Evolutionary conservation across 2,329 filamentous ascomycete species (phyloP).

Genomic region (Periconia sp.): DNA sequence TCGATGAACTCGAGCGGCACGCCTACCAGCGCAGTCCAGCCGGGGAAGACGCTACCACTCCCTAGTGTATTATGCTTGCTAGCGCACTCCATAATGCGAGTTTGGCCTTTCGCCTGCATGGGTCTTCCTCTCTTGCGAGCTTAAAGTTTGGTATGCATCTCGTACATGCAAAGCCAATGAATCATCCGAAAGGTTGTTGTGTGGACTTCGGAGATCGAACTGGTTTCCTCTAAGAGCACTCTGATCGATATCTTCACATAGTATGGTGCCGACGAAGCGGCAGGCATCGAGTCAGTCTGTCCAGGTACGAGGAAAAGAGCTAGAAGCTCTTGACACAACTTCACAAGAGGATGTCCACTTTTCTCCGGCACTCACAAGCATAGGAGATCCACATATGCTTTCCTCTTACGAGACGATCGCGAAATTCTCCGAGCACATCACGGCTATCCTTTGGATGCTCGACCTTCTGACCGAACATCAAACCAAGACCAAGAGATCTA

Average conservation of each 20-base stretch:
- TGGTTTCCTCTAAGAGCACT: constrained; percentile 18
- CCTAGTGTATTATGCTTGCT: constrained; percentile 10
- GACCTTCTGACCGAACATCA: not conserved
- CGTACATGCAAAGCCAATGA: constrained; percentile 3
- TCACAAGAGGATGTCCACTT: constrained; percentile 6
- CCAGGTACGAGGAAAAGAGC: constrained; percentile 7
- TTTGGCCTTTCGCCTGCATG: not conserved
- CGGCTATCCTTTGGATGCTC: too few relatives aligned
- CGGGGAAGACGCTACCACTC: not conserved
- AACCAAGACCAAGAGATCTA: not conserved
- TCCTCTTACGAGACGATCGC: constrained; percentile 6
- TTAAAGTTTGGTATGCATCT: constrained; percentile 4
- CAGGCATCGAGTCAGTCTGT: constrained; percentile 7
- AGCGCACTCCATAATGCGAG: constrained; percentile 6
- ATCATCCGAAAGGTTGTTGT: constrained; percentile 1
- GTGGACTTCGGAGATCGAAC: not conserved
- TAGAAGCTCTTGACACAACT: constrained; percentile 13
- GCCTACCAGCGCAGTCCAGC: not conserved
- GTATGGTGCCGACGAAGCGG: too few relatives aligned
- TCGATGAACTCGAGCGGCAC: not conserved
- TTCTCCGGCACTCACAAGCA: constrained; percentile 8
- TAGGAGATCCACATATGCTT: constrained; percentile 2
- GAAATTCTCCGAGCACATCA: constrained; percentile 13
- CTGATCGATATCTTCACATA: too few relatives aligned
- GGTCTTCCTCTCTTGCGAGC: not conserved